These are phyloP conservation scores for Emmonsiellopsis sp. DNA, from an alignment of 2,329 filamentous ascomycete genomes.

Conservation along the genomic window DNA sequence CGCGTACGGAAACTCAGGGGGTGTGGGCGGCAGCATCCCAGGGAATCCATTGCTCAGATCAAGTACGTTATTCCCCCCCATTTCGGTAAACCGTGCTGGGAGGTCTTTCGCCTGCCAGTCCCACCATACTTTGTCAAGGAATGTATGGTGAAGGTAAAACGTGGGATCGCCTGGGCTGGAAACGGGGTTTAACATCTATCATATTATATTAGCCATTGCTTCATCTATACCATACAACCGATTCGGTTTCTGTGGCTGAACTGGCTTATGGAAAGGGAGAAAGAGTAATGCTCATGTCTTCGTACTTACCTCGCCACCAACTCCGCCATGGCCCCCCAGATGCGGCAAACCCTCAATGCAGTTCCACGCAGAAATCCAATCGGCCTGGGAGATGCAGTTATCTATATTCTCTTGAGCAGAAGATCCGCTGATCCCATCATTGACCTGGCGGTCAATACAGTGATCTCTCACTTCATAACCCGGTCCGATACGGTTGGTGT, in stretches of 20 bases:
- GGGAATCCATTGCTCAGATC: background rate
- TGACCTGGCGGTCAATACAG: conserved; percentile 2
- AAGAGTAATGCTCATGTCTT: background rate
- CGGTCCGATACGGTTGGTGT: conserved; percentile 1
- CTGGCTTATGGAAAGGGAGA: background rate
- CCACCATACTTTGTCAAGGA: conserved; percentile 37
- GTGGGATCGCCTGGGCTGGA: conserved; percentile 28
- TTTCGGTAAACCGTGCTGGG: background rate
- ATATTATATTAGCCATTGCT: background rate
- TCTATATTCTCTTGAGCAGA: background rate
- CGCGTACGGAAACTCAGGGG: background rate
- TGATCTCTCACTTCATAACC: background rate
- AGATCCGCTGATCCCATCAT: background rate
- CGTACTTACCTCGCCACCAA: background rate
- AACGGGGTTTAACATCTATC: conserved; percentile 2
- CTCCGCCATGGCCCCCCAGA: conserved; percentile 3
- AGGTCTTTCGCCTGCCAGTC: conserved; percentile 33
- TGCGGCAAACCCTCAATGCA: conserved; percentile 3
- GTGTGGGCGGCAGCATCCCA: background rate
- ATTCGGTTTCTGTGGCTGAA: background rate
- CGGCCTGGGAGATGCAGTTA: background rate
- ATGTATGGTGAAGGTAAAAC: conserved; percentile 37
- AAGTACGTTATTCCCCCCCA: conserved; percentile 1
- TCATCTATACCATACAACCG: background rate
- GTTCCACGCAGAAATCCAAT: background rate